Evolutionary conservation across 345 rosid genomes (phyloP), one percentile per base, ranked within the genome.

Genomic region (Boechera divaricarpa): DNA sequence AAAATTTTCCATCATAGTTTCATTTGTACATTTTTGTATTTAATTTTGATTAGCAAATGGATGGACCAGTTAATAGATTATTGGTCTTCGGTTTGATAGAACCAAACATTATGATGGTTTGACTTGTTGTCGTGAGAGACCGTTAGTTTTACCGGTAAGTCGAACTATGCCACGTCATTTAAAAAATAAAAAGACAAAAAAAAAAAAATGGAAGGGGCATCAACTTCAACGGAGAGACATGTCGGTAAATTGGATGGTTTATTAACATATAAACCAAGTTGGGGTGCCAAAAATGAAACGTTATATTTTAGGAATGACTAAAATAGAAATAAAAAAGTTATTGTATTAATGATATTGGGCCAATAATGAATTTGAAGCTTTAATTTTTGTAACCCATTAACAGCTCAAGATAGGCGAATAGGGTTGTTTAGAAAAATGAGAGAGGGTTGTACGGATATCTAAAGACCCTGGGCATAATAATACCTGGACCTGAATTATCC

Each of bases 71-170:
- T 41, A 45, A 9, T 21, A 21, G 24, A 21, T 21, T 21, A 26
- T 44, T 33, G 16, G 39, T 56, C 12, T 9, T n/a, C 52, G 67
- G 79, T 67, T 57, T 67, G 49, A 28, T 11, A 36, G 2, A 48
- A 58, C 67, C 60, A 45, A 56, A 35, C 58, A 26, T 4, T 8
- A 16, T 48, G 60, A 18, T 48, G 67, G 51, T 67, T 36, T 58
- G 64, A 64, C 64, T 35, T 67, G 49, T 28, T 49, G 66, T 9
- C 26, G 48, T 56, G 15, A 55, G 15, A 55, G 15, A 41, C 36
- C 48, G 79, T 76, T 67, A 36, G 38, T 57, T 66, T 75, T 35
- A 57, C 57, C 70, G 75, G 64, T 13, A 36, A 70, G 35, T 63
- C 3, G 11, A 24, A 54, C 63, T 49, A 63, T 42, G 75, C 7